Percentiles rank a stretch among this genome's conserved stretches.
These are phyloP conservation scores for Encephalitozoon intestinalis DNA, from an alignment of 371 early-diverging fungal species.

Conservation along the genomic window DNA sequence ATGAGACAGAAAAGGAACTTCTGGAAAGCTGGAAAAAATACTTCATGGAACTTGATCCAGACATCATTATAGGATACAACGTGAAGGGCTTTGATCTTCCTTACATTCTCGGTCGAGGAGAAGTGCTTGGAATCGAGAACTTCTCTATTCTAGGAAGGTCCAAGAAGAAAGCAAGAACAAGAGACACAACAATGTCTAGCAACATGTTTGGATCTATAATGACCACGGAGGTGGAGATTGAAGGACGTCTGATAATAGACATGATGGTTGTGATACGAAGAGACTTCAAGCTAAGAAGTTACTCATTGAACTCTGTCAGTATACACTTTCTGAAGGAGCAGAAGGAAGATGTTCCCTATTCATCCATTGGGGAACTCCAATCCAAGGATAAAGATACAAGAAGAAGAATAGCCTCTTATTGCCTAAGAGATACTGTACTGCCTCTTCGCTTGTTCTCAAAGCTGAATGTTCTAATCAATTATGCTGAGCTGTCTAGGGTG, in stretches of 20 bases:
- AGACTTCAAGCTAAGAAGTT: slow-evolving; percentile 89
- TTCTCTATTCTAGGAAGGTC: slow-evolving; percentile 77
- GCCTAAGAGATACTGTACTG: slow-evolving; percentile 92
- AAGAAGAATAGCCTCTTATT: slow-evolving; percentile 89
- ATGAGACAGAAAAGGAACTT: slow-evolving; percentile 73
- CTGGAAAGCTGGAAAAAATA: slow-evolving; percentile 69
- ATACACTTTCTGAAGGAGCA: slow-evolving; percentile 92
- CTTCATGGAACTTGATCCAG: slow-evolving; percentile 72
- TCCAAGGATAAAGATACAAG: slow-evolving; percentile 87
- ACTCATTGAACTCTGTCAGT: slow-evolving; percentile 89
- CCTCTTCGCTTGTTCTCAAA: slow-evolving; percentile 88
- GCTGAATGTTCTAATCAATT: slow-evolving; percentile 89
- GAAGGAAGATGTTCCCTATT: slow-evolving; percentile 98
- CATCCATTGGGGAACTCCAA: slow-evolving; percentile 87
- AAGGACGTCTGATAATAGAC: slow-evolving; percentile 89
- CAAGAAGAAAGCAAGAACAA: slow-evolving; percentile 65
- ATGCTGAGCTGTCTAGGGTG: slow-evolving; percentile 95
- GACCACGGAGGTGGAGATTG: slow-evolving; percentile 73
- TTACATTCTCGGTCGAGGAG: slow-evolving; percentile 84
- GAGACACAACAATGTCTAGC: slow-evolving; percentile 74
- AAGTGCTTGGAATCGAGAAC: slow-evolving; percentile 64
- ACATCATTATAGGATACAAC: slow-evolving; percentile 96
- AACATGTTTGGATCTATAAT: slow-evolving; percentile 84
- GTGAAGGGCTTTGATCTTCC: slow-evolving; percentile 93
- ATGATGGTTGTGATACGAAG: slow-evolving; percentile 85